These are phyloP conservation scores for maize (Zea mays) DNA, from an alignment of 176 grass and related monocot species.

Conservation along the genomic window DNA sequence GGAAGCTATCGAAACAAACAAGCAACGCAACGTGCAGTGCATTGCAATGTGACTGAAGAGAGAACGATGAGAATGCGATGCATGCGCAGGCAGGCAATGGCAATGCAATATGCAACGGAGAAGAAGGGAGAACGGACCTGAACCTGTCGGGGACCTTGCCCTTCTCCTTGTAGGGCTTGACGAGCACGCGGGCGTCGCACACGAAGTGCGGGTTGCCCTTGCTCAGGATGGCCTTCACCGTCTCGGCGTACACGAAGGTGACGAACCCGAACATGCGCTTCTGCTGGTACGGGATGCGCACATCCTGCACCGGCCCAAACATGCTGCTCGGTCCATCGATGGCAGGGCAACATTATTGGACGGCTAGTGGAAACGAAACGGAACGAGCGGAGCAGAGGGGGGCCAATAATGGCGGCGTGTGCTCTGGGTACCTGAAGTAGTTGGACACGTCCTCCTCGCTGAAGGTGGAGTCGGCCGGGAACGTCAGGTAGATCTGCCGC, in stretches of 20 bases:
- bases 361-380: not conserved
- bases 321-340: constrained; percentile 39
- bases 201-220: constrained; percentile 89
- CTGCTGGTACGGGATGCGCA: constrained; percentile 84
- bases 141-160: constrained; percentile 80
- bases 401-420: constrained; percentile 1
- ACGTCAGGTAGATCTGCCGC: constrained; percentile 89
- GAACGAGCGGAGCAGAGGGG: not conserved
- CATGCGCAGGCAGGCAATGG: too few species aligned
- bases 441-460: constrained; percentile 76
- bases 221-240: constrained; percentile 59
- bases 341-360: constrained; percentile 8
- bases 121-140: constrained; percentile 43
- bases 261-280: constrained; percentile 97
- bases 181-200: constrained; percentile 77
- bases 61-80: too few species aligned
- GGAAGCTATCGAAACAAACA: not conserved
- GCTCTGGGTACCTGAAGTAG: constrained; percentile 68
- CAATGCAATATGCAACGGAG: too few species aligned
- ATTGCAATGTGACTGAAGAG: not conserved
- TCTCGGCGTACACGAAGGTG: constrained; percentile 76
- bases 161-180: constrained; percentile 98
- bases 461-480: constrained; percentile 84
- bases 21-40: not conserved
- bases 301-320: constrained; percentile 82